A percentile compares a stretch with the other conserved stretches of the same genome.
Evolutionary conservation across 2,329 filamentous ascomycete species (phyloP).

Genomic region (Rasamsonia emersonii): DNA sequence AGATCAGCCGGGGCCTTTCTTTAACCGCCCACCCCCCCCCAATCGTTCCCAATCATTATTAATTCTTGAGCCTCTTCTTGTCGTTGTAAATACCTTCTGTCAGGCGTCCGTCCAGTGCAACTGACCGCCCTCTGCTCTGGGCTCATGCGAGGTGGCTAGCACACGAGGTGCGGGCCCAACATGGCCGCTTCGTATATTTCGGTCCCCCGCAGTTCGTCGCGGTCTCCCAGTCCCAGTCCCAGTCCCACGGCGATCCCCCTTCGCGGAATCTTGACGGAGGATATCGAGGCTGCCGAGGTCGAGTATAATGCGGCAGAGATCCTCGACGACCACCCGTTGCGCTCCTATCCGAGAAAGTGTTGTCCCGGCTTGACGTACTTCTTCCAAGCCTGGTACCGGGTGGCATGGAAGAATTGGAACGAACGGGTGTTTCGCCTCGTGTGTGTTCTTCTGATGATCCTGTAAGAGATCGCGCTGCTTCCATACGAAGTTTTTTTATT

Average conservation of each 20-base stretch:
- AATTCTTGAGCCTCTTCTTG: too few species aligned
- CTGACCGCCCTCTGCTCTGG: too few species aligned
- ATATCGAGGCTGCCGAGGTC: too few species aligned
- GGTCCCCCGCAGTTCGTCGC: not conserved
- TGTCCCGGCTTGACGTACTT: conserved; percentile 17
- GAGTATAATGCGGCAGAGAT: conserved; percentile 21
- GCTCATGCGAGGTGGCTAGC: too few species aligned
- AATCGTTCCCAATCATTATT: too few species aligned
- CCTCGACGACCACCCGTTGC: conserved; percentile 26
- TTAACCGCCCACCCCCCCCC: too few species aligned
- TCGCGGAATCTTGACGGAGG: too few species aligned
- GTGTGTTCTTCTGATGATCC: conserved; percentile 18
- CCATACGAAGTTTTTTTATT: not conserved
- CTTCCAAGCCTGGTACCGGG: conserved; percentile 11
- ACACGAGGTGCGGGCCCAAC: too few species aligned
- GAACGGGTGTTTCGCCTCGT: conserved; percentile 15
- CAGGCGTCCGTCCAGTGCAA: too few species aligned
- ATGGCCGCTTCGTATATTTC: not conserved
- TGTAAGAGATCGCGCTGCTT: conserved; percentile 9
- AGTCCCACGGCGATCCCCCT: not conserved
- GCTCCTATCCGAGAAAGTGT: conserved; percentile 22
- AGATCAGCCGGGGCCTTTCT: too few species aligned
- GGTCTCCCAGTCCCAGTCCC: not conserved
- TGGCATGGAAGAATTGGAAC: conserved; percentile 12
- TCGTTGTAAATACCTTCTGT: too few species aligned